These are phyloP conservation scores for Cystobasidiaceae sp. DNA, from an alignment of 1,284 basidiomycete species.

Conservation along the genomic window DNA sequence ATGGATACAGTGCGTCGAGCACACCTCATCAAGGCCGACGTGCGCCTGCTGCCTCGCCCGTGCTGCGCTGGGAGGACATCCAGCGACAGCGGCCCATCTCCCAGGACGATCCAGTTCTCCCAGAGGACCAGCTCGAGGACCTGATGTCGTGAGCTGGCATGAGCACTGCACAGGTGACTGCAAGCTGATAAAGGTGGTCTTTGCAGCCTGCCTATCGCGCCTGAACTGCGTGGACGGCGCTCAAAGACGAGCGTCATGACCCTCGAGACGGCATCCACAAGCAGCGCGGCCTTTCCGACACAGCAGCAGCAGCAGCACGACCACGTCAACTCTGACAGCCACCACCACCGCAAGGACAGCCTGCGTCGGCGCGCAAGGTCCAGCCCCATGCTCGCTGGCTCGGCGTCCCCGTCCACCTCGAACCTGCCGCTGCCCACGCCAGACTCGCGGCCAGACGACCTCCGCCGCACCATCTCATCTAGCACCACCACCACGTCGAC, in stretches of 20 bases:
- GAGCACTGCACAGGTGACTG: not conserved
- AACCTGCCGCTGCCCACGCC: not conserved
- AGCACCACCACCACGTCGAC: not conserved
- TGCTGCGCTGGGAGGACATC: slow-evolving; percentile 13
- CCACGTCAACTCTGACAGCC: slow-evolving; percentile 15
- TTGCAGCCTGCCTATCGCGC: slow-evolving; percentile 25
- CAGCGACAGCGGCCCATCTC: slow-evolving; percentile 1
- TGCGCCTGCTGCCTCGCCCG: too few species aligned
- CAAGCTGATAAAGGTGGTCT: not conserved
- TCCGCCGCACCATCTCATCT: not conserved
- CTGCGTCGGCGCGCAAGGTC: too few species aligned
- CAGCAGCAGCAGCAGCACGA: not conserved
- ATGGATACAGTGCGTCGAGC: too few species aligned
- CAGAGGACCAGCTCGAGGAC: slow-evolving; percentile 28
- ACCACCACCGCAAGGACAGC: too few species aligned
- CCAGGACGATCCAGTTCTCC: not conserved
- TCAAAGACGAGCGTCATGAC: slow-evolving; percentile 6
- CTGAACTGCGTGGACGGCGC: slow-evolving; percentile 8
- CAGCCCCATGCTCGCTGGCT: too few species aligned
- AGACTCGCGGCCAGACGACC: not conserved
- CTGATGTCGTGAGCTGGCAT: not conserved
- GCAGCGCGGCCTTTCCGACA: too few species aligned
- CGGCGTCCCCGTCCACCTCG: not conserved
- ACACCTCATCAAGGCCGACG: too few species aligned
- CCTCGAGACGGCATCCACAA: not conserved